Percentiles rank a stretch among this genome's conserved stretches.
phyloP scores from a whole-genome alignment of 2,329 filamentous ascomycete species.

The Dactylonectria estremocensis region DNA sequence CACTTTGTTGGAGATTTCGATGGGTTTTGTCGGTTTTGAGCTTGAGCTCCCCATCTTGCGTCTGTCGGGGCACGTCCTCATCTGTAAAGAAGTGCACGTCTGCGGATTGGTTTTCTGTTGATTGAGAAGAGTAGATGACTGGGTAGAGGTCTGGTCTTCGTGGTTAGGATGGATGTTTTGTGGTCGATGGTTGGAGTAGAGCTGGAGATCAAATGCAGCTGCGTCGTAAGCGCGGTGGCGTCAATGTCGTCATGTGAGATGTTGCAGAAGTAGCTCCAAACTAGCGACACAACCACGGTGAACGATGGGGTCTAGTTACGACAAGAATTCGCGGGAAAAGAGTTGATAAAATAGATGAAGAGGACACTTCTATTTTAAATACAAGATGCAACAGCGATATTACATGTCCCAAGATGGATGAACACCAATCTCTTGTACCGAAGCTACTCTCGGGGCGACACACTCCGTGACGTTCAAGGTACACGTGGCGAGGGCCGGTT shows the following conservation, averaged over 20 bases:
- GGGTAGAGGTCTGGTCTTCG: neutral
- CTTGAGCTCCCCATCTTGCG: constrained; percentile 10
- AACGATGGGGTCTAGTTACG: neutral
- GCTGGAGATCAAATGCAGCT: neutral
- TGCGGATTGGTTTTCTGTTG: neutral
- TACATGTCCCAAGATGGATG: neutral
- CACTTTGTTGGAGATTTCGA: constrained; percentile 30
- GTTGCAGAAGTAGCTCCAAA: neutral
- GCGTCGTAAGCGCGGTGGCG: neutral
- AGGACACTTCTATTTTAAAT: neutral
- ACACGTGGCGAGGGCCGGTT: neutral
- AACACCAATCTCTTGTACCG: too few species aligned
- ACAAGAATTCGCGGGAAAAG: neutral
- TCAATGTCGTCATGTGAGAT: neutral
- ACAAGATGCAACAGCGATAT: neutral
- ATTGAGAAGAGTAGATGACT: neutral
- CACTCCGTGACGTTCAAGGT: neutral
- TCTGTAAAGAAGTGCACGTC: neutral
- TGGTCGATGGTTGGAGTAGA: neutral
- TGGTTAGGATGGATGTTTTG: neutral
- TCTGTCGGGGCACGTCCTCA: neutral
- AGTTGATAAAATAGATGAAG: neutral
- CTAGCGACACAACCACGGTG: neutral
- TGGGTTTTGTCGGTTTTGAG: constrained; percentile 1
- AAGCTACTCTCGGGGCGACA: neutral